A percentile compares a stretch with the other conserved stretches of the same genome.
phyloP scores from a whole-genome alignment of 2,329 filamentous ascomycete species.

The Colletotrichum zoysiae region DNA sequence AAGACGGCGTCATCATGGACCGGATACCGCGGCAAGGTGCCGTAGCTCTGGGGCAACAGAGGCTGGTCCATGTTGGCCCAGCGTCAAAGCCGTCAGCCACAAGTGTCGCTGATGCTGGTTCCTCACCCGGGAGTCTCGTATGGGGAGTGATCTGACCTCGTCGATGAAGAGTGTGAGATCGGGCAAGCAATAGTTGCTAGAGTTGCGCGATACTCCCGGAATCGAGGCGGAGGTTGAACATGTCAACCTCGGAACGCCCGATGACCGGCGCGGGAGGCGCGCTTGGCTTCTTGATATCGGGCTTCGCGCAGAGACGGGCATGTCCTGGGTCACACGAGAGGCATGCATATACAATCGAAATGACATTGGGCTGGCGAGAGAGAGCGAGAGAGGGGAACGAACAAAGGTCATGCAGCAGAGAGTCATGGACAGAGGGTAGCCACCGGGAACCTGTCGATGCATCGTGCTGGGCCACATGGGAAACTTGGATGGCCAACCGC shows the following conservation, averaged over 20 bases:
- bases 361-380: not conserved
- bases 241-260: not conserved
- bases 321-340: not conserved
- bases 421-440: not conserved
- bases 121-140: no score
- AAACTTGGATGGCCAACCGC: constrained; percentile 28
- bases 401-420: constrained; percentile 22
- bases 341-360: not conserved
- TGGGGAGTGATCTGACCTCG: not conserved
- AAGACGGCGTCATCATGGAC: constrained; percentile 59
- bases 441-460: constrained; percentile 28
- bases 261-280: not conserved
- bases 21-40: constrained; percentile 31
- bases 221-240: not conserved
- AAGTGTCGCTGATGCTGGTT: not conserved
- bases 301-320: not conserved
- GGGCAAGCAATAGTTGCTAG: not conserved
- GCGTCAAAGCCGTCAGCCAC: not conserved
- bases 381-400: not conserved
- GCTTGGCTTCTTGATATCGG: constrained; percentile 34
- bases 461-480: constrained; percentile 38
- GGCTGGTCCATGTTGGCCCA: constrained; percentile 19
- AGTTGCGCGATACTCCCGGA: no score
- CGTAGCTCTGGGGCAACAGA: constrained; percentile 25
- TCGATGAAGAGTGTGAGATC: not conserved